phyloP scores from a whole-genome alignment of 2,329 filamentous ascomycete species.

The Penicillium sp. region DNA sequence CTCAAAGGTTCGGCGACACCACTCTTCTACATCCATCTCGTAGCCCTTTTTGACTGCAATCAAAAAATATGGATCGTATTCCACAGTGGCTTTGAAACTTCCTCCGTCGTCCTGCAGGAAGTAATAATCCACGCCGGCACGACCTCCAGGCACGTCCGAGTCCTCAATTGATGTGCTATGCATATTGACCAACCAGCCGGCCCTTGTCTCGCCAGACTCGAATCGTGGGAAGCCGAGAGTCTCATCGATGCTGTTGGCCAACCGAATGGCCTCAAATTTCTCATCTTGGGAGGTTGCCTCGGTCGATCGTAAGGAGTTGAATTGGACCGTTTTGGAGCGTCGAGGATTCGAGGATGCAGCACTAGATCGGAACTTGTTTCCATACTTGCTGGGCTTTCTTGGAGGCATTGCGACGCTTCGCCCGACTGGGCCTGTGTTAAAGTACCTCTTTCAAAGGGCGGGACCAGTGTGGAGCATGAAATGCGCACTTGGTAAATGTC shows the following conservation, averaged over 20 bases:
- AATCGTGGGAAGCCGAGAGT: conserved; percentile 90
- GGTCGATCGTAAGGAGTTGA: conserved; percentile 68
- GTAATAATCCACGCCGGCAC: conserved; percentile 92
- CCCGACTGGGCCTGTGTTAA: conserved; percentile 26
- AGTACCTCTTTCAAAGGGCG: conserved; percentile 20
- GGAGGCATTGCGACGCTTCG: conserved; percentile 46
- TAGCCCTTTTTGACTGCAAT: conserved; percentile 84
- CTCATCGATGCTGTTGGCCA: conserved; percentile 90
- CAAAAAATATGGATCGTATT: conserved; percentile 96
- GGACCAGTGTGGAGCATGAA: conserved; percentile 27
- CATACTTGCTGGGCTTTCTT: conserved; percentile 63
- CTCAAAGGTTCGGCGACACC: conserved; percentile 75
- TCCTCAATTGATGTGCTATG: conserved; percentile 86
- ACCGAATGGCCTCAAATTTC: conserved; percentile 78
- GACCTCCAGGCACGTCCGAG: conserved; percentile 75
- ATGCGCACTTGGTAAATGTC: conserved; percentile 4
- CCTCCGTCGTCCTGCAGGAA: conserved; percentile 87
- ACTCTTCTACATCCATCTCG: conserved; percentile 95
- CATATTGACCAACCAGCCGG: conserved; percentile 95
- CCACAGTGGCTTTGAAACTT: conserved; percentile 92
- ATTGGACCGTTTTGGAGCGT: conserved; percentile 74
- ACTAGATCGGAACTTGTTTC: conserved; percentile 53
- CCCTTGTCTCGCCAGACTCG: conserved; percentile 79
- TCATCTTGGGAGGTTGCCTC: conserved; percentile 92
- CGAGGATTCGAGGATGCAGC: conserved; percentile 49